Evolutionary conservation across 768 basidiomycete species (phyloP), one percentile per base, ranked within the genome.

Genomic region (Leccinum fibrillosum): DNA sequence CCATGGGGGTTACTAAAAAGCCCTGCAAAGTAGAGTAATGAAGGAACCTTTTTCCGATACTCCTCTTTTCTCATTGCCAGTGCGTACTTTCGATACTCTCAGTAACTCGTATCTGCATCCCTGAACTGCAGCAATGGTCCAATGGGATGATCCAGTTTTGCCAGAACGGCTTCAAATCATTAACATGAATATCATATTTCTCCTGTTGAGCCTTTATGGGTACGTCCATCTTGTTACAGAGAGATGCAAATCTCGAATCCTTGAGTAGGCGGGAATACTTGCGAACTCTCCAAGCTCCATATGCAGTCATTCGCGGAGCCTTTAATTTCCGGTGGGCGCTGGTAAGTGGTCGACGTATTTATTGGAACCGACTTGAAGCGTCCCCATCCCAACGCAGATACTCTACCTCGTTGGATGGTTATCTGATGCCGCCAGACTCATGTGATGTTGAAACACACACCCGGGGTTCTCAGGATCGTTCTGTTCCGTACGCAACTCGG

Each of bases 251-350:
- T 17, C 42, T 30, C n/a, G 15, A 50, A 42, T 21, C 0, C 19
- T 48, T n/a, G 1, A 13, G 3, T 25, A 69, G 70, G 3, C 71
- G 70, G 72, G 65, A 69, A 13, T 71, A 68, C 35, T 5, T 71
- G 2, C 48, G 52, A 11, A 62, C 64, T 2, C 49, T 62, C 12
- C 54, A 57, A 2, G 57, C 67, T 4, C 72, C 73, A 50, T 64
- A 56, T 10, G 67, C 62, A 4, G 53, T 73, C 28, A 35, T 73
- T 35, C 64, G 62, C 39, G 50, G 64, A 3, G 6, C 67, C 17
- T 73, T 71, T 23, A 23, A 23, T 23, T 23, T 23, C 32, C 57
- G 60, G 30, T 73, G 66, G 72, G 21, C 63, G 25, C 53, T 71
- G 44, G 72, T 71, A 39, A 60, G 66, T 53, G 21, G 19, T 17